A percentile compares a stretch with the other conserved stretches of the same genome.
phyloP scores from a whole-genome alignment of 306 rosid species.

The Cercis canadensis region DNA sequence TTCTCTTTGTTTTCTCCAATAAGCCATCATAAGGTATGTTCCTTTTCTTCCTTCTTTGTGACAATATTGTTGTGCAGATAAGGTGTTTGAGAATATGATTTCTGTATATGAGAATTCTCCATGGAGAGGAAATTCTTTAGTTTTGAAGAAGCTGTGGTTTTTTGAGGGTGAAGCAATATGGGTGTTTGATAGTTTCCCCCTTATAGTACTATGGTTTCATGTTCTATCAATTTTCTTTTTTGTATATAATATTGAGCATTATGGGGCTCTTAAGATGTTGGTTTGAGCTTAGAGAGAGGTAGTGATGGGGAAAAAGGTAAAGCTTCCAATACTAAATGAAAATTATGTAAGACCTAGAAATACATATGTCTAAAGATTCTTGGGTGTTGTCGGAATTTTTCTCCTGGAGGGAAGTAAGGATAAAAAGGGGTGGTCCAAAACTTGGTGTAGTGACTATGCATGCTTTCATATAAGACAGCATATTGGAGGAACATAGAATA shows the following conservation, averaged over 20 bases:
- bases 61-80: not conserved
- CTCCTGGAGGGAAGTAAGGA: not conserved
- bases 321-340: not conserved
- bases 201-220: not conserved
- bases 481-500: slow-evolving; percentile 2
- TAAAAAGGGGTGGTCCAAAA: not conserved
- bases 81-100: slow-evolving; percentile 1
- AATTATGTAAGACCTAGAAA: slow-evolving; percentile 8
- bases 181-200: slow-evolving; percentile 19
- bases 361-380: not conserved
- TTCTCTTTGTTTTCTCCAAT: slow-evolving; percentile 10
- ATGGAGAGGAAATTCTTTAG: not conserved
- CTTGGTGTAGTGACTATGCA: not conserved
- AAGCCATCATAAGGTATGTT: slow-evolving; percentile 40
- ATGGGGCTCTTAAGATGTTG: slow-evolving; percentile 15
- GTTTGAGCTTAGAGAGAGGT: slow-evolving; percentile 18
- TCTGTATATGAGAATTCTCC: slow-evolving; percentile 20
- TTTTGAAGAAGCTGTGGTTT: not conserved
- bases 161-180: not conserved
- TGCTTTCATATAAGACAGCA: not conserved
- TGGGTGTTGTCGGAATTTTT: not conserved
- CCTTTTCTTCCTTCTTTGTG: not conserved
- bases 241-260: not conserved
- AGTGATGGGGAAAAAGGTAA: not conserved
- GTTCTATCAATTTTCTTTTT: not conserved